These are phyloP conservation scores for Zygosaccharomyces bailii DNA, from an alignment of 805 yeast species.

Conservation along the genomic window DNA sequence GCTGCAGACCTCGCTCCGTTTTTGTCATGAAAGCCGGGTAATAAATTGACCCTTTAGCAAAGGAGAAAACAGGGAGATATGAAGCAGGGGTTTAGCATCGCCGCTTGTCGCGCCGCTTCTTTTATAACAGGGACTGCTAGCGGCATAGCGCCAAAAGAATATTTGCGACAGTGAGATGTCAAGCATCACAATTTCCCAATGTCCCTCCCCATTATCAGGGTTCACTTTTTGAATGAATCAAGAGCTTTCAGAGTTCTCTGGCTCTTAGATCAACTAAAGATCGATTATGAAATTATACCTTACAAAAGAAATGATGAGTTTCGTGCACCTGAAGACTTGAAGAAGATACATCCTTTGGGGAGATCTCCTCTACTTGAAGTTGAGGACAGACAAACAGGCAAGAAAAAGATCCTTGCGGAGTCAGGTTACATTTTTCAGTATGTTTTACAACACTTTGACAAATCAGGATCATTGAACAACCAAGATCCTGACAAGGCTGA, in stretches of 20 bases:
- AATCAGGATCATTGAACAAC: constrained; percentile 39
- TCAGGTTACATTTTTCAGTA: constrained; percentile 57
- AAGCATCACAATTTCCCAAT: constrained; percentile 5
- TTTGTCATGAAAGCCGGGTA: no score
- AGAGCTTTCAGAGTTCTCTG: constrained; percentile 61
- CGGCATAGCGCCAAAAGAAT: no score
- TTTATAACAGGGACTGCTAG: no score
- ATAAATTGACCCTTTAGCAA: no score
- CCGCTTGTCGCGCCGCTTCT: no score
- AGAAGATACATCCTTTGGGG: constrained; percentile 58
- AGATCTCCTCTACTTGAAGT: constrained; percentile 58
- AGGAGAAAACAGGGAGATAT: no score
- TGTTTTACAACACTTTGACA: constrained; percentile 49
- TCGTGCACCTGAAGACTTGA: constrained; percentile 49
- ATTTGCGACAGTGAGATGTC: no score
- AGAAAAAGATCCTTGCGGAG: constrained; percentile 46
- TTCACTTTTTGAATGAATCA: constrained; percentile 39
- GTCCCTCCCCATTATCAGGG: constrained; percentile 22
- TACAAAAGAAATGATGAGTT: constrained; percentile 48
- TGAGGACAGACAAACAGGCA: constrained; percentile 34
- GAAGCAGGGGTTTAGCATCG: no score
- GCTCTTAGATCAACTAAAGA: constrained; percentile 57
- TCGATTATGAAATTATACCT: constrained; percentile 52
- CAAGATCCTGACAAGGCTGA: constrained; percentile 40
- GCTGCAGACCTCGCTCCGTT: no score